phyloP scores from a whole-genome alignment of 768 basidiomycete genomes.

The Calocera cornea region DNA sequence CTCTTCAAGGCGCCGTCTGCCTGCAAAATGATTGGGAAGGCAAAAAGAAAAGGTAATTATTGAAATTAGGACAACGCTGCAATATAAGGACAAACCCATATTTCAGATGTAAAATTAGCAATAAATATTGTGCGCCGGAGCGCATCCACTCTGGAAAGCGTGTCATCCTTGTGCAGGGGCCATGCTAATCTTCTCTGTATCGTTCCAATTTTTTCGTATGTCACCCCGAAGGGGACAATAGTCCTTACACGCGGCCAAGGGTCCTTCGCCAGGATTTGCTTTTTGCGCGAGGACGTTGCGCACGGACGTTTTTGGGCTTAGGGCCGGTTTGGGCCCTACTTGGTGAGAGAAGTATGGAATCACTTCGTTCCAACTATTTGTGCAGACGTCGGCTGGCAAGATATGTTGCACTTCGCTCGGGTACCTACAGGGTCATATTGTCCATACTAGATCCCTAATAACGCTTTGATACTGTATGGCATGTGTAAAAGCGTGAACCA shows the following conservation, averaged over 20 bases:
- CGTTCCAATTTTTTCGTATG: slow-evolving; percentile 99
- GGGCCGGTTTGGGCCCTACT: background rate
- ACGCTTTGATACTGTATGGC: too few relatives aligned
- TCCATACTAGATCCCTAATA: too few relatives aligned
- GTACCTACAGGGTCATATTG: too few relatives aligned
- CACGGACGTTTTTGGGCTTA: background rate
- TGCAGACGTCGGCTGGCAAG: too few relatives aligned
- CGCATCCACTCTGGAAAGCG: slow-evolving; percentile 37
- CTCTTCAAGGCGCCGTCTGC: too few relatives aligned
- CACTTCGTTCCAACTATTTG: too few relatives aligned
- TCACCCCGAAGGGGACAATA: slow-evolving; percentile 65
- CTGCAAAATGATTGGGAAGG: background rate
- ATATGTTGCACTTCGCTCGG: too few relatives aligned
- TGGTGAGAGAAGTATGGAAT: too few relatives aligned
- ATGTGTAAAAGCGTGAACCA: too few relatives aligned
- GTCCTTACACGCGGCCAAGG: background rate
- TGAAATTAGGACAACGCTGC: too few relatives aligned
- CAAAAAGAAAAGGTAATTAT: background rate
- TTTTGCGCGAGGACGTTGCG: background rate
- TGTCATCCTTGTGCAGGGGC: slow-evolving; percentile 99
- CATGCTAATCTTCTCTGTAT: slow-evolving; percentile 99
- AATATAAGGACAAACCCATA: background rate
- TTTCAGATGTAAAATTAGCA: background rate
- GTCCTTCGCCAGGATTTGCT: background rate
- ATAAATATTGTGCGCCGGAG: slow-evolving; percentile 17